These are phyloP conservation scores for Trifolium subterraneum DNA, from an alignment of 306 rosid species.

Conservation along the genomic window DNA sequence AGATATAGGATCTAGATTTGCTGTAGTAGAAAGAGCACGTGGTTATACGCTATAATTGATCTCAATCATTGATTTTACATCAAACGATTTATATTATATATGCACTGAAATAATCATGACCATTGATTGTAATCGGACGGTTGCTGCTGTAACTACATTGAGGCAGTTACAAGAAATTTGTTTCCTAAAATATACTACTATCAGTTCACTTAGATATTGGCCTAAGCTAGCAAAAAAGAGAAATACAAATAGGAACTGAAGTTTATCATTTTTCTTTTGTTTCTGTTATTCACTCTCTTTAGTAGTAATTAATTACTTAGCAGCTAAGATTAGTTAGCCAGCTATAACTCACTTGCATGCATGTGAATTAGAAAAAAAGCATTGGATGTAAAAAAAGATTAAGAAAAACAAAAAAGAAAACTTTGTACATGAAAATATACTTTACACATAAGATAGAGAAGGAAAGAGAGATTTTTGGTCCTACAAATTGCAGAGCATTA, in stretches of 20 bases:
- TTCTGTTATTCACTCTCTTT: constrained; percentile 3
- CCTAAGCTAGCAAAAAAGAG: constrained; percentile 31
- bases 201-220: too few relatives aligned
- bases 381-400: constrained; percentile 24
- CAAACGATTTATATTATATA: too few relatives aligned
- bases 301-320: constrained; percentile 24
- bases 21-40: too few relatives aligned
- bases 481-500: constrained; percentile 51
- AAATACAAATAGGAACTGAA: constrained; percentile 12
- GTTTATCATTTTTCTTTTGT: background rate
- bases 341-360: constrained; percentile 24
- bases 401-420: constrained; percentile 27
- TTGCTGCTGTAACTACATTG: too few relatives aligned
- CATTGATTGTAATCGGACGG: too few relatives aligned
- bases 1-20: too few relatives aligned
- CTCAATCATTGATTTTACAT: too few relatives aligned
- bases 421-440: constrained; percentile 45
- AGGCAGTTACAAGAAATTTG: too few relatives aligned
- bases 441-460: constrained; percentile 57
- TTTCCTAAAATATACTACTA: too few relatives aligned
- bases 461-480: constrained; percentile 51
- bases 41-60: too few relatives aligned
- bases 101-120: too few relatives aligned
- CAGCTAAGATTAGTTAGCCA: constrained; percentile 18
- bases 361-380: constrained; percentile 27